phyloP scores from a whole-genome alignment of 352 stramenopile genomes.

The Phytophthora kernoviae region DNA sequence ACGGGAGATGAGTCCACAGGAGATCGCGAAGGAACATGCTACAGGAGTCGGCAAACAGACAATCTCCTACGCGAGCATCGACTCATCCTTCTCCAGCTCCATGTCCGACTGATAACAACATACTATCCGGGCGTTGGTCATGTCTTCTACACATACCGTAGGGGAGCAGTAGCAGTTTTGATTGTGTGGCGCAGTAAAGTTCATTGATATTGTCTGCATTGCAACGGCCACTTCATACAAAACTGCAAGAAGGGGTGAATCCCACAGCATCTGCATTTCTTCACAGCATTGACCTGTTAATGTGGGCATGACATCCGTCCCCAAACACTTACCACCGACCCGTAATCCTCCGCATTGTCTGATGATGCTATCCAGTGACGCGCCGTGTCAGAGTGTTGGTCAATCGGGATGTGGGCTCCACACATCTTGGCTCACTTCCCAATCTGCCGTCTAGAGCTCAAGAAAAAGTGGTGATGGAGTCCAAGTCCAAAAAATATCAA shows the following conservation, averaged over 20 bases:
- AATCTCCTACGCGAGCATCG: neutral
- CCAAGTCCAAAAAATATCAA: neutral
- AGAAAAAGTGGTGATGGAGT: conserved; percentile 1
- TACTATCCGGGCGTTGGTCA: too few relatives aligned
- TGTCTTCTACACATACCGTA: too few relatives aligned
- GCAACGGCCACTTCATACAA: too few relatives aligned
- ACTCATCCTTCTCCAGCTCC: neutral
- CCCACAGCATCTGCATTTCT: too few relatives aligned
- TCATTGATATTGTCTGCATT: too few relatives aligned
- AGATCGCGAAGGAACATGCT: neutral
- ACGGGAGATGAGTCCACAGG: neutral
- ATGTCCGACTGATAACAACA: neutral
- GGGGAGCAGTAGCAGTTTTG: neutral
- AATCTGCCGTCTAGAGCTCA: conserved; percentile 7
- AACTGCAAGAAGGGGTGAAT: too few relatives aligned
- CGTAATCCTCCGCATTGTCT: too few relatives aligned
- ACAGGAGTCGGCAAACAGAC: neutral
- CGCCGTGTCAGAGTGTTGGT: neutral
- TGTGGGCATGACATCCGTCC: too few relatives aligned
- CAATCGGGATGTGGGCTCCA: too few relatives aligned
- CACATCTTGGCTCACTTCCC: conserved; percentile 6
- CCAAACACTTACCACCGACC: too few relatives aligned
- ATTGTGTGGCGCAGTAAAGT: too few relatives aligned
- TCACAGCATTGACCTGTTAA: too few relatives aligned
- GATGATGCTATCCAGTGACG: neutral